phyloP scores from a whole-genome alignment of 1,284 basidiomycete species.

The Malassezia restricta region DNA sequence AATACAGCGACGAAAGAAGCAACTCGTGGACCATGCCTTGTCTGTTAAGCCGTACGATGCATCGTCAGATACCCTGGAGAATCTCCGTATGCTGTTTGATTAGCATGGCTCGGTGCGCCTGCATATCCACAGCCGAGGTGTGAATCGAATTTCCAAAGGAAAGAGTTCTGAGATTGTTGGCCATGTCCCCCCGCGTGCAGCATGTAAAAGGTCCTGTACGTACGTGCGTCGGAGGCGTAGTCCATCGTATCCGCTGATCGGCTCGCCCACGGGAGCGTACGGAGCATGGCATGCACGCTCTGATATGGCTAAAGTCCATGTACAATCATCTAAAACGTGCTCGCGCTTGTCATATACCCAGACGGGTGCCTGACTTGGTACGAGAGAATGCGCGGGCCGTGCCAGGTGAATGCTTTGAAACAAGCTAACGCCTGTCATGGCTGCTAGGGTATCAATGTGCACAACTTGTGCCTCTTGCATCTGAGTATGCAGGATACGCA shows the following conservation, averaged over 20 bases:
- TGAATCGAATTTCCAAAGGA: constrained; percentile 4
- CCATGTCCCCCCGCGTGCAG: not conserved
- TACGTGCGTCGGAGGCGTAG: not conserved
- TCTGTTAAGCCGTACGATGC: constrained; percentile 5
- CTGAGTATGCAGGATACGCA: constrained; percentile 55
- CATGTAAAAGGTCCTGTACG: too few relatives aligned
- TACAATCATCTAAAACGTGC: constrained; percentile 9
- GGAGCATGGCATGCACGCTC: constrained; percentile 6
- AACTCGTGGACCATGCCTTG: constrained; percentile 56
- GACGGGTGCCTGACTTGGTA: not conserved
- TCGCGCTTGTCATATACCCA: constrained; percentile 42
- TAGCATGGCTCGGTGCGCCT: constrained; percentile 6
- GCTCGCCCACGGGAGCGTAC: not conserved
- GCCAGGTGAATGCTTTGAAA: constrained; percentile 60
- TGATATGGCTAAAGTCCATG: constrained; percentile 22
- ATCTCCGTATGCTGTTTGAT: constrained; percentile 34
- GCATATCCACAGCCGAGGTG: constrained; percentile 8
- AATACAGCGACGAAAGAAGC: constrained; percentile 89
- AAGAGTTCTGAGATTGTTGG: not conserved
- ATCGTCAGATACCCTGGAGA: constrained; percentile 26
- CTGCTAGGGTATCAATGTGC: constrained; percentile 68
- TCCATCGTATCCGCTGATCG: not conserved
- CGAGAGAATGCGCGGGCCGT: constrained; percentile 2
- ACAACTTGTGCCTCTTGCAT: constrained; percentile 2
- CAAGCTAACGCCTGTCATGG: constrained; percentile 79